Conservation (phyloP, 352 stramenopile genomes). For the Pythium brachiatum region DNA sequence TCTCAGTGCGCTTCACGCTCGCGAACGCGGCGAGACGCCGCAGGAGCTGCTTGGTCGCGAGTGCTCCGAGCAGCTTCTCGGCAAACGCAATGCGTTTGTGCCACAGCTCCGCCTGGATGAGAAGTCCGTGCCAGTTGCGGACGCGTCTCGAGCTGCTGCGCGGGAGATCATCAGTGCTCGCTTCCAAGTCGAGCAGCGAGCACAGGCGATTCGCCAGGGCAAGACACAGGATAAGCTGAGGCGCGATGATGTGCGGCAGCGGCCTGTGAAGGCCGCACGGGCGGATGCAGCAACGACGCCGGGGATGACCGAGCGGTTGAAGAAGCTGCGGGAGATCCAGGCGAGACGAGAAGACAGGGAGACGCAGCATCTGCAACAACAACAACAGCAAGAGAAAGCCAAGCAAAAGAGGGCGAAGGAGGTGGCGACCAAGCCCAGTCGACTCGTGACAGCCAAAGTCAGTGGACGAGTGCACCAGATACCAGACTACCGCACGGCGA, state of each 20-base stretch:
- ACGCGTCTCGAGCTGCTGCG: slow-evolving; percentile 11
- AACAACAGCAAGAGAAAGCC: background rate
- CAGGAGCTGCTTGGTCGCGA: slow-evolving; percentile 38
- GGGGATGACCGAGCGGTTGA: slow-evolving; percentile 8
- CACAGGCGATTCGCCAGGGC: slow-evolving; percentile 32
- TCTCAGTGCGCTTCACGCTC: slow-evolving; percentile 30
- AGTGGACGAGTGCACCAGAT: background rate
- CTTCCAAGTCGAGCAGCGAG: slow-evolving; percentile 44
- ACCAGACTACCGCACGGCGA: background rate
- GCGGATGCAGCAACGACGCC: background rate
- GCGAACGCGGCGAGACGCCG: slow-evolving; percentile 20
- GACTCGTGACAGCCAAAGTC: background rate
- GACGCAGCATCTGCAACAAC: background rate
- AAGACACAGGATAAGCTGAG: slow-evolving; percentile 8
- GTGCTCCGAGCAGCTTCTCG: slow-evolving; percentile 53
- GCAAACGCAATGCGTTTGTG: slow-evolving; percentile 53
- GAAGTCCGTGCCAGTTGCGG: background rate
- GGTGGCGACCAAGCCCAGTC: background rate
- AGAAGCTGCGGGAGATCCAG: slow-evolving; percentile 20
- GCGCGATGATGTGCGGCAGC: background rate
- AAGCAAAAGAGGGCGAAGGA: background rate
- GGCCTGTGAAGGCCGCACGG: background rate
- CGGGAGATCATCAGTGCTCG: slow-evolving; percentile 50
- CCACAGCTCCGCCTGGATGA: slow-evolving; percentile 20
- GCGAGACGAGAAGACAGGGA: slow-evolving; percentile 2